phyloP scores from a whole-genome alignment of 2,329 filamentous ascomycete species.

The Phaeosphaeria sp. region DNA sequence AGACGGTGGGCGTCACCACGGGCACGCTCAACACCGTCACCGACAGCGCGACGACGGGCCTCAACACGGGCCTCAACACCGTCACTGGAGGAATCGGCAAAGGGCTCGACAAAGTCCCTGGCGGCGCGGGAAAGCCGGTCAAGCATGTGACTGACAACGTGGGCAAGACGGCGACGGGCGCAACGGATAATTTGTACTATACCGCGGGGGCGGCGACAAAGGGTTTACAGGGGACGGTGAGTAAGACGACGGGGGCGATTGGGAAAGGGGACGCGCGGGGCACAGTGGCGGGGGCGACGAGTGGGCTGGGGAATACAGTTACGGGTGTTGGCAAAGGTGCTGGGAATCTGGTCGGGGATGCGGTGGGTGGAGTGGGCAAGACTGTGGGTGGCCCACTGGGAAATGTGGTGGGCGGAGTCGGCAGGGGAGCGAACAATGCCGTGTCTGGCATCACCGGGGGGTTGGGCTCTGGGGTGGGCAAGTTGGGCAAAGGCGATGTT shows the following conservation, averaged over 20 bases:
- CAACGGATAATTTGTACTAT: slow-evolving; percentile 50
- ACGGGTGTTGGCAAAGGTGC: slow-evolving; percentile 42
- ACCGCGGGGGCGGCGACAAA: slow-evolving; percentile 50
- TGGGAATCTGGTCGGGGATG: slow-evolving; percentile 45
- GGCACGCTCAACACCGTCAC: slow-evolving; percentile 44
- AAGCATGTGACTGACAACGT: slow-evolving; percentile 50
- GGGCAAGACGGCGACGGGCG: slow-evolving; percentile 51
- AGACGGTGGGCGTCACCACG: slow-evolving; percentile 44
- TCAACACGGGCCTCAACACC: slow-evolving; percentile 46
- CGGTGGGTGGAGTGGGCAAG: slow-evolving; percentile 47
- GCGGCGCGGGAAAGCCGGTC: slow-evolving; percentile 45
- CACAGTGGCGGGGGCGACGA: slow-evolving; percentile 45
- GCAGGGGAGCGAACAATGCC: slow-evolving; percentile 51
- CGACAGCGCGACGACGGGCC: slow-evolving; percentile 45
- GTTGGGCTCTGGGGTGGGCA: slow-evolving; percentile 53
- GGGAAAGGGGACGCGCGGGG: slow-evolving; percentile 52
- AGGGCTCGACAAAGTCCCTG: slow-evolving; percentile 42
- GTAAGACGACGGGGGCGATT: slow-evolving; percentile 53
- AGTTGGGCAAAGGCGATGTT: slow-evolving; percentile 53
- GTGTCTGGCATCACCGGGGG: slow-evolving; percentile 51
- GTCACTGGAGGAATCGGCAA: slow-evolving; percentile 48
- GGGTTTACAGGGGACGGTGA: slow-evolving; percentile 51
- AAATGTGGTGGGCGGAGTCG: slow-evolving; percentile 51
- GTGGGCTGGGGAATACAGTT: slow-evolving; percentile 49
- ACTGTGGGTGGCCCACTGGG: slow-evolving; percentile 50